Evolutionary conservation across 805 yeast genomes (phyloP).

Genomic region (Ogataea zsoltii): DNA sequence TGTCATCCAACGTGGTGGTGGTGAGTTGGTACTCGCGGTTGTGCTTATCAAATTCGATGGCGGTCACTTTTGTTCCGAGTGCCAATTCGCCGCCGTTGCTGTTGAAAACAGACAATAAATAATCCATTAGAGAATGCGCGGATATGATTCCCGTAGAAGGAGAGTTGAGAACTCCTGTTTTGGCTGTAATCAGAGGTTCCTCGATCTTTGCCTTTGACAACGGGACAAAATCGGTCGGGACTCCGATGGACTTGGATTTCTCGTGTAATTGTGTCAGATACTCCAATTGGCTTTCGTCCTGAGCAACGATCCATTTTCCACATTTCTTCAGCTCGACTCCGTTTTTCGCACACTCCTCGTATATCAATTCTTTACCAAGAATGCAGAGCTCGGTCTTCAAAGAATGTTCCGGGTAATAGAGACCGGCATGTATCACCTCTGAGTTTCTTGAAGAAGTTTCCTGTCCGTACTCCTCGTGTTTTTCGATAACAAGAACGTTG

Average conservation of each 20-base stretch:
- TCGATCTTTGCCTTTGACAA: slow-evolving; percentile 41
- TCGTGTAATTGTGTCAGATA: slow-evolving; percentile 54
- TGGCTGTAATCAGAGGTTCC: slow-evolving; percentile 71
- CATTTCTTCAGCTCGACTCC: slow-evolving; percentile 62
- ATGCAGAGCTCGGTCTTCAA: slow-evolving; percentile 72
- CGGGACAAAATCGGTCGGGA: slow-evolving; percentile 60
- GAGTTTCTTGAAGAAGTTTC: slow-evolving; percentile 91
- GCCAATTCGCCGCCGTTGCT: slow-evolving; percentile 64
- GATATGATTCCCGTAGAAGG: slow-evolving; percentile 85
- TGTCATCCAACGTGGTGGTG: slow-evolving; percentile 34
- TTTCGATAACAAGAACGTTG: slow-evolving; percentile 68
- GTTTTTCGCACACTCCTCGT: slow-evolving; percentile 44
- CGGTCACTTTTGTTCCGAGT: slow-evolving; percentile 57
- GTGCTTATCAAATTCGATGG: slow-evolving; percentile 32
- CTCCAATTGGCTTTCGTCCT: slow-evolving; percentile 60
- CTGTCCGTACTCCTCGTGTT: slow-evolving; percentile 62
- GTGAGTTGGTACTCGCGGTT: slow-evolving; percentile 30
- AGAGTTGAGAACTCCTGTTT: slow-evolving; percentile 61
- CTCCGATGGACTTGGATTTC: slow-evolving; percentile 51
- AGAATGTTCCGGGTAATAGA: slow-evolving; percentile 72
- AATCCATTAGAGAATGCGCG: slow-evolving; percentile 74
- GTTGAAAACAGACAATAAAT: slow-evolving; percentile 54
- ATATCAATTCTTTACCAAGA: slow-evolving; percentile 70
- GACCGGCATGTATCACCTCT: slow-evolving; percentile 90
- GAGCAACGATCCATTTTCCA: slow-evolving; percentile 91